Conservation (phyloP, 495 filamentous ascomycete species). For the Hyaloscypha finlandica region DNA sequence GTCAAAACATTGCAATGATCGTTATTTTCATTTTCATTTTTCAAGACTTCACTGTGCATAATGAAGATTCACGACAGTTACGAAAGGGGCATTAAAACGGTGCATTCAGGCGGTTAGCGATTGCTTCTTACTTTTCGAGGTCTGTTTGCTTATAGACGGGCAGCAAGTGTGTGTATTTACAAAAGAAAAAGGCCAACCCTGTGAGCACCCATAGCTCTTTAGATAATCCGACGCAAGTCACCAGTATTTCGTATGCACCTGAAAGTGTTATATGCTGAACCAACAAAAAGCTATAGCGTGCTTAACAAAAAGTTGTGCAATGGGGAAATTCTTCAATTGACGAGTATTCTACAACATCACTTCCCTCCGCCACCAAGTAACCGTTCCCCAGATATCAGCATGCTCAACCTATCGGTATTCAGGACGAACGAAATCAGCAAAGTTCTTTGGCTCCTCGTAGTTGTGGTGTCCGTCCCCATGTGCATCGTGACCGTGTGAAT, state of each 20-base stretch:
- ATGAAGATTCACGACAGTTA: constrained; percentile 21
- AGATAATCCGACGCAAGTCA: constrained; percentile 36
- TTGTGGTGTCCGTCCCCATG: constrained; percentile 31
- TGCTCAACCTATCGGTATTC: constrained; percentile 71
- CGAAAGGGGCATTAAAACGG: constrained; percentile 27
- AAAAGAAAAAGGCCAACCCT: constrained; percentile 15
- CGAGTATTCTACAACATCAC: constrained; percentile 23
- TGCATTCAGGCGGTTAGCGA: constrained; percentile 33
- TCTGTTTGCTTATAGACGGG: constrained; percentile 12
- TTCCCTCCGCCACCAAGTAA: neutral
- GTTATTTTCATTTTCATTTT: constrained; percentile 8
- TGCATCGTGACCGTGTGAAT: constrained; percentile 42
- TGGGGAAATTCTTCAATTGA: constrained; percentile 8
- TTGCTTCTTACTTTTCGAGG: constrained; percentile 20
- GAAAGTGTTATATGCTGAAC: too few relatives aligned
- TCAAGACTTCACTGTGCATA: constrained; percentile 21
- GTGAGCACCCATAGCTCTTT: constrained; percentile 13
- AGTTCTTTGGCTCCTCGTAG: constrained; percentile 80
- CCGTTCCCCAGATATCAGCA: neutral
- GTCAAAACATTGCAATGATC: neutral
- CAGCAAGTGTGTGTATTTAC: constrained; percentile 17
- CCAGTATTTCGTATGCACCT: neutral
- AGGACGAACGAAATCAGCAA: constrained; percentile 89
- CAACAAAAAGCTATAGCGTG: too few relatives aligned
- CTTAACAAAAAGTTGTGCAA: too few relatives aligned